phyloP scores from a whole-genome alignment of 495 filamentous ascomycete species.

The Tuber indicum region DNA sequence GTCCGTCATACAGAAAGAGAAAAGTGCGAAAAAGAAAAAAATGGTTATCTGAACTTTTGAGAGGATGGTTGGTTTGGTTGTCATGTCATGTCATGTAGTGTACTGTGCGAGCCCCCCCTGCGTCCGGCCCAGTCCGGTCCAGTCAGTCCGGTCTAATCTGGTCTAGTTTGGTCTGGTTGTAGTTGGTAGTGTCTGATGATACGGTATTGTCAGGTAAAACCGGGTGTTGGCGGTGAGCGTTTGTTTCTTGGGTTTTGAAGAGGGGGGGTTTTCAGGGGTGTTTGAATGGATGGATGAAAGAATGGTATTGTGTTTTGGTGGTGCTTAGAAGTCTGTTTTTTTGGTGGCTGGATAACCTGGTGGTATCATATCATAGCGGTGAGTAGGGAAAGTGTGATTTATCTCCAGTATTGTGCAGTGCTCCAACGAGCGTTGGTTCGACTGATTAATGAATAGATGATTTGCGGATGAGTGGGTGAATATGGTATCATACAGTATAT shows the following conservation, averaged over 20 bases:
- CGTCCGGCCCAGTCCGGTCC: neutral
- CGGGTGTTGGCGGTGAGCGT: neutral
- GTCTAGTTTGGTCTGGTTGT: neutral
- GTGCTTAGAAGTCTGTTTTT: neutral
- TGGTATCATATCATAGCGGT: neutral
- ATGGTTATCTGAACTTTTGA: neutral
- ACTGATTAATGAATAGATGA: neutral
- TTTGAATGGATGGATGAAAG: neutral
- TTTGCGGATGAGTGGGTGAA: neutral
- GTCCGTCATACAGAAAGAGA: neutral
- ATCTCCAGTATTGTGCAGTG: neutral
- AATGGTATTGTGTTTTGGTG: neutral
- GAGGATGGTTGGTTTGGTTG: neutral
- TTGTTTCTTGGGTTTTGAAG: conserved; percentile 3
- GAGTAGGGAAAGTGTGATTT: neutral
- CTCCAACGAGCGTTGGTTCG: neutral
- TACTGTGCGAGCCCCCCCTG: neutral
- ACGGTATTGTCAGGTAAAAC: neutral
- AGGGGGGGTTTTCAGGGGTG: neutral
- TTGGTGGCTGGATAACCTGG: neutral
- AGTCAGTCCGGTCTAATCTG: neutral
- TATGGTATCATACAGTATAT: neutral
- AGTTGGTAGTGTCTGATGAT: neutral
- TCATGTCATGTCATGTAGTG: neutral
- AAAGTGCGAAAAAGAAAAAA: neutral